Evolutionary conservation across 2,329 filamentous ascomycete genomes (phyloP), one percentile per base, ranked within the genome.

Genomic region (Calcarisporium arbuscula): DNA sequence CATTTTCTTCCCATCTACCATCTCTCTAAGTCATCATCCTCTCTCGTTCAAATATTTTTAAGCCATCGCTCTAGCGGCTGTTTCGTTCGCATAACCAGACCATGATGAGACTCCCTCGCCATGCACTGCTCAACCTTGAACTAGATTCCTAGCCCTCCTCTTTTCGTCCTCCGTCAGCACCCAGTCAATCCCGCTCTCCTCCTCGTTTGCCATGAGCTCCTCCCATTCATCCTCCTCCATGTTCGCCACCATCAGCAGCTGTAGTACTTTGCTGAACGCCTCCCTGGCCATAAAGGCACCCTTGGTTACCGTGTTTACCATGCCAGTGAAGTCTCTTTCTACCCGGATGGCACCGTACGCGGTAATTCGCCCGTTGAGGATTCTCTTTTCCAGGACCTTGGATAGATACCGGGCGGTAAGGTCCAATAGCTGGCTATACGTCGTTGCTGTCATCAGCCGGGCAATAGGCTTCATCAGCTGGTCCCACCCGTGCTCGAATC

Each of bases 181-280:
- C 83, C 83, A 88, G 32, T 72, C 69, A 52, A 92, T 77, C 9
- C 75, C 82, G 32, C 75, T 80, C 10, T 79, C 74, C 22, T 64
- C 69, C 20, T 67, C 60, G 17, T 55, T 39, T 26, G 70, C 61
- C 6, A 59, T 52, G 25, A 89, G 60, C 58, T 92, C 87, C 30
- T 90, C 85, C 85, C 88, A 95, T 60, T 95, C 90, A 38, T 95
- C 89, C 21, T 92, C 85, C 55, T 95, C 89, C 87, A 95, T 94
- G 48, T 89, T 90, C 54, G 90, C 80, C 12, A 95, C 77, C 68
- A 94, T 77, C 38, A 84, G 77, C 49, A 95, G 81, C 68, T 95
- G 87, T 39, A 73, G 71, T 38, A 84, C 85, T 50, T 80, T 77
- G 19, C 73, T 70, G 63, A 95, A 95, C 4, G 74, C 61, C 52